Percentiles rank a stretch among this genome's conserved stretches.
These are phyloP conservation scores for Ehretia macrophylla DNA, from an alignment of 257 asterid genomes.

Conservation along the genomic window DNA sequence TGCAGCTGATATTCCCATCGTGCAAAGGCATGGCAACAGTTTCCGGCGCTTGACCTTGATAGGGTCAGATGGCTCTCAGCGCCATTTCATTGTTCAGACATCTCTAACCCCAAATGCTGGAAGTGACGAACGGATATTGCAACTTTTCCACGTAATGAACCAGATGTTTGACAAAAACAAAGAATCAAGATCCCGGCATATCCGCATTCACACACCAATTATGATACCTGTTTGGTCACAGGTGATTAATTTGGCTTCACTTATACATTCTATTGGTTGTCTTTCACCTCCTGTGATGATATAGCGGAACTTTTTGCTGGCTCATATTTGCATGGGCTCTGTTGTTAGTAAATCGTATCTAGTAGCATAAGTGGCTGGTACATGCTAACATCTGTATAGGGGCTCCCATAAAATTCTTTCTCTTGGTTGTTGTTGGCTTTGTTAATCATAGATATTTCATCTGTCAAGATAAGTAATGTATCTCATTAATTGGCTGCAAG, in stretches of 20 bases:
- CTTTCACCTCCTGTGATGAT: background rate
- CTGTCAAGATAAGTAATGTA: background rate
- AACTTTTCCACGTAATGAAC: constrained; percentile 96
- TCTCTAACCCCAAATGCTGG: constrained; percentile 98
- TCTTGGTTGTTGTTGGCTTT: background rate
- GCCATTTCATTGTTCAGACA: constrained; percentile 97
- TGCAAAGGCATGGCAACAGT: constrained; percentile 98
- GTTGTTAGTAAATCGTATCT: no score
- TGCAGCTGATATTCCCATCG: constrained; percentile 93
- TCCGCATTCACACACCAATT: constrained; percentile 89
- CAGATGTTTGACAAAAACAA: constrained; percentile 97
- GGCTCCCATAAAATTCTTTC: no score
- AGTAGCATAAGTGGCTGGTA: no score
- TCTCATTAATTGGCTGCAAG: background rate
- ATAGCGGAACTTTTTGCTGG: background rate
- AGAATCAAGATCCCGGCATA: constrained; percentile 96
- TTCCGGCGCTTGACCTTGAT: constrained; percentile 92
- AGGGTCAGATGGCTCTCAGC: constrained; percentile 99
- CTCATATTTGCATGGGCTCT: background rate
- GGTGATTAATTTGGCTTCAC: constrained; percentile 38
- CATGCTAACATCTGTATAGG: no score
- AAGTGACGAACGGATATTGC: constrained; percentile 98
- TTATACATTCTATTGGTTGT: background rate
- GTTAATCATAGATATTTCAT: background rate
- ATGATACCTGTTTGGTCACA: constrained; percentile 99